Percentiles rank a stretch among this genome's conserved stretches.
phyloP scores from a whole-genome alignment of 2,329 filamentous ascomycete genomes.

The Pseudogymnoascus pannorum region DNA sequence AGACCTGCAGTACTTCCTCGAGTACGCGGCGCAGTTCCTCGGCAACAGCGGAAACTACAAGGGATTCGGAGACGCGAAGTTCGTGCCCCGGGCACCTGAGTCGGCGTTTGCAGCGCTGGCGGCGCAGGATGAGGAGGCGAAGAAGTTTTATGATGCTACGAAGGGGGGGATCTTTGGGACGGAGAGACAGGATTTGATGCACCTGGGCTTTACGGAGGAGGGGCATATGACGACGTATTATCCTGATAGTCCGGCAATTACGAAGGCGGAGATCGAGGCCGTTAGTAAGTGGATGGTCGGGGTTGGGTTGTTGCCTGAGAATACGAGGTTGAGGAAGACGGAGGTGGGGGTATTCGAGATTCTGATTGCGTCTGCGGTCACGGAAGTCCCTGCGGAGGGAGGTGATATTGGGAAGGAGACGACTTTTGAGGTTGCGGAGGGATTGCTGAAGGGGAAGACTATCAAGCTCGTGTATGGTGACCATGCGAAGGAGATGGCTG shows the following conservation, averaged over 20 bases:
- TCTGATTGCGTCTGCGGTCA: slow-evolving; percentile 63
- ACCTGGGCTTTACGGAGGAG: slow-evolving; percentile 66
- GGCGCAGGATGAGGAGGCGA: slow-evolving; percentile 49
- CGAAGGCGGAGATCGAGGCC: slow-evolving; percentile 64
- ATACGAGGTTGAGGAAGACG: slow-evolving; percentile 66
- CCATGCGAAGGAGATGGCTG: slow-evolving; percentile 62
- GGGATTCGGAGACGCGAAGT: slow-evolving; percentile 79
- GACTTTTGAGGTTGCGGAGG: slow-evolving; percentile 52
- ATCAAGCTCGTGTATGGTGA: slow-evolving; percentile 70
- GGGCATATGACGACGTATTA: slow-evolving; percentile 80
- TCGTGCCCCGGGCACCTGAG: slow-evolving; percentile 64
- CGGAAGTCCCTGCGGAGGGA: slow-evolving; percentile 51
- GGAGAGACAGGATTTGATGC: slow-evolving; percentile 56
- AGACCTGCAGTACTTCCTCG: slow-evolving; percentile 61
- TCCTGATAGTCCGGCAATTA: slow-evolving; percentile 66
- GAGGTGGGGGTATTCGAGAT: slow-evolving; percentile 59
- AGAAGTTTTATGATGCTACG: slow-evolving; percentile 59
- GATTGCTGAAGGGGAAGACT: slow-evolving; percentile 56
- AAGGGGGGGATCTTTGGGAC: slow-evolving; percentile 66
- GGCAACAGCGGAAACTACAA: slow-evolving; percentile 79
- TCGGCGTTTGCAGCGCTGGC: slow-evolving; percentile 59
- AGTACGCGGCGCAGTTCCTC: slow-evolving; percentile 72
- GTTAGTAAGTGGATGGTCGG: slow-evolving; percentile 67
- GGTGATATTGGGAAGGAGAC: slow-evolving; percentile 63
- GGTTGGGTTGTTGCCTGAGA: slow-evolving; percentile 66